Conservation (phyloP, 2,329 filamentous ascomycete species). For the Aspergillus tamarii region DNA sequence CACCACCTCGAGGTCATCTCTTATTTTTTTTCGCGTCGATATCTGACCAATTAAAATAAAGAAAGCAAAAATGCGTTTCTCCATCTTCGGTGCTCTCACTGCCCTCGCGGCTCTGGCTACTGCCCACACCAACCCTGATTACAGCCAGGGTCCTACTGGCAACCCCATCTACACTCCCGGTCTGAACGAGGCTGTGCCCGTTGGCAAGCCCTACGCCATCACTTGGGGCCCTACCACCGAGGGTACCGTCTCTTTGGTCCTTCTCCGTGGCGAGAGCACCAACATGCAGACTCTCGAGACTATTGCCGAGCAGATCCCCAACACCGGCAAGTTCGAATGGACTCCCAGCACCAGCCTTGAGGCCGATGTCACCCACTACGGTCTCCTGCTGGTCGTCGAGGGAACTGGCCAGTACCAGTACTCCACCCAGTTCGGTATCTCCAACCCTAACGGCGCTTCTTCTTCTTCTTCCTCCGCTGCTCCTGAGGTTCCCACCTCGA, state of each 20-base stretch:
- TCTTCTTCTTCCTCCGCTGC: slow-evolving; percentile 16
- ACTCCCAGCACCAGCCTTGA: slow-evolving; percentile 54
- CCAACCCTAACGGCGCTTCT: slow-evolving; percentile 28
- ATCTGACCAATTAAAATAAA: slow-evolving; percentile 5
- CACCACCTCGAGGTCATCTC: slow-evolving; percentile 6
- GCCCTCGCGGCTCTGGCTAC: slow-evolving; percentile 44
- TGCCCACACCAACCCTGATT: slow-evolving; percentile 42
- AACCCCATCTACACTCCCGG: slow-evolving; percentile 60
- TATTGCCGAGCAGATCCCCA: slow-evolving; percentile 57
- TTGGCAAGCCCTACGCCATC: slow-evolving; percentile 59
- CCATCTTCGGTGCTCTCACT: slow-evolving; percentile 37
- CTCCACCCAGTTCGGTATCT: slow-evolving; percentile 65
- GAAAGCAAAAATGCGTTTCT: slow-evolving; percentile 42
- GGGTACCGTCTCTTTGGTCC: slow-evolving; percentile 57
- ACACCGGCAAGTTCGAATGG: slow-evolving; percentile 61
- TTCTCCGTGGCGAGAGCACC: slow-evolving; percentile 61
- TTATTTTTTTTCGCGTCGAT: not conserved
- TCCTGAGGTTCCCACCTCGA: slow-evolving; percentile 9
- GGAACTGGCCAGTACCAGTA: slow-evolving; percentile 64
- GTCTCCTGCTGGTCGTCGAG: slow-evolving; percentile 64
- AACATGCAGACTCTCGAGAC: slow-evolving; percentile 57
- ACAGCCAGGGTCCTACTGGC: slow-evolving; percentile 44
- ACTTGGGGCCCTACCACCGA: slow-evolving; percentile 55
- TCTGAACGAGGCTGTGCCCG: slow-evolving; percentile 58
- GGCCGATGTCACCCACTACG: slow-evolving; percentile 57